phyloP scores from a whole-genome alignment of 768 basidiomycete genomes.

The Hygrocybe coccinea region DNA sequence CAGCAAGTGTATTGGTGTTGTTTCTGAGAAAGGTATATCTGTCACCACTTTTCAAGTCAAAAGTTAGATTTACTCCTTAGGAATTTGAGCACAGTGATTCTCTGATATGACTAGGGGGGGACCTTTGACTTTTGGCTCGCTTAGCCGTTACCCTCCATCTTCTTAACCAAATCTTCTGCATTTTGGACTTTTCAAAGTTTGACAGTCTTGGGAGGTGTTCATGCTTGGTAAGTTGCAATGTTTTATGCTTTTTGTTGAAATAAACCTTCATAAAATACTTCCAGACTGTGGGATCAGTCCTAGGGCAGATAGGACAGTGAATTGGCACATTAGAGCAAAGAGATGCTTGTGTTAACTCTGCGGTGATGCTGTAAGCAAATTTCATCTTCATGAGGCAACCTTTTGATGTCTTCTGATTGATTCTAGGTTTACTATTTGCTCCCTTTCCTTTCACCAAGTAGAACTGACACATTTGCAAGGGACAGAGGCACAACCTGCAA shows the following conservation, averaged over 20 bases:
- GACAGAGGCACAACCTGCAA: constrained; percentile 27
- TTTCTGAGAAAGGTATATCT: too few species aligned
- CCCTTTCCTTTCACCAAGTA: constrained; percentile 23
- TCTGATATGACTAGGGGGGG: too few species aligned
- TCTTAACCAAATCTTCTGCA: neutral
- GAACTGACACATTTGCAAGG: constrained; percentile 16
- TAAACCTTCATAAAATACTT: neutral
- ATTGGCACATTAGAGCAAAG: constrained; percentile 27
- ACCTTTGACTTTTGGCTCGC: neutral
- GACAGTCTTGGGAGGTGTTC: neutral
- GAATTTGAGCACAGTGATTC: too few species aligned
- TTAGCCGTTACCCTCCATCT: neutral
- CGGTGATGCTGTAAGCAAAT: constrained; percentile 17
- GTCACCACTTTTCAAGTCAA: too few species aligned
- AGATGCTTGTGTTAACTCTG: constrained; percentile 7
- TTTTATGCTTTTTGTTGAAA: neutral
- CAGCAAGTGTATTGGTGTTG: too few species aligned
- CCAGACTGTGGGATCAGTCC: neutral
- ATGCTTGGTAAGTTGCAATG: neutral
- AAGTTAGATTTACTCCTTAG: too few species aligned
- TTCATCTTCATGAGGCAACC: constrained; percentile 15
- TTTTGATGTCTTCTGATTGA: constrained; percentile 14
- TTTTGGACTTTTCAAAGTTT: neutral
- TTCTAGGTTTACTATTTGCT: constrained; percentile 4
- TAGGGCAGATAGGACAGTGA: constrained; percentile 12